Evolutionary conservation across 2,329 filamentous ascomycete genomes (phyloP).

Genomic region (Aspergillus sp.): DNA sequence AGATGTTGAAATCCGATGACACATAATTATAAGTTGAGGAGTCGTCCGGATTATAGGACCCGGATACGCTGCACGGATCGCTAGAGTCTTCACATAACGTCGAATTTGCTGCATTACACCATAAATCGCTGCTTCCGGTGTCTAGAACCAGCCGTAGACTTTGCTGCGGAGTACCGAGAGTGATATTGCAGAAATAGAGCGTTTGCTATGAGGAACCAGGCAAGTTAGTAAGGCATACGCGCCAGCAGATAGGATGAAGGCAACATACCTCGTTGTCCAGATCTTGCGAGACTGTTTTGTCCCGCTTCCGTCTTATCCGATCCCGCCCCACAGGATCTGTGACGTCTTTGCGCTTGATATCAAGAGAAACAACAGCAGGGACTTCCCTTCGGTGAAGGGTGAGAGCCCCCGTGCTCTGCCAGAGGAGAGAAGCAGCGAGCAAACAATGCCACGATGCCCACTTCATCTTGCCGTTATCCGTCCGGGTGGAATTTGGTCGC

Average conservation of each 20-base stretch:
- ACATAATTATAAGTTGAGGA: slow-evolving; percentile 77
- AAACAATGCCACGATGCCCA: slow-evolving; percentile 9
- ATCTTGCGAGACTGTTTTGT: slow-evolving; percentile 41
- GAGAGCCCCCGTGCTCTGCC: slow-evolving; percentile 21
- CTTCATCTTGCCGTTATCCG: not conserved
- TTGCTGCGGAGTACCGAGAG: slow-evolving; percentile 58
- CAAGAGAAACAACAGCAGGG: slow-evolving; percentile 50
- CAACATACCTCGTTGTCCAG: slow-evolving; percentile 54
- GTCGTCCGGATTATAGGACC: slow-evolving; percentile 53
- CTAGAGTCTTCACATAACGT: slow-evolving; percentile 42
- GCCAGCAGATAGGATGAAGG: not conserved
- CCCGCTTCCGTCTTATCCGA: slow-evolving; percentile 42
- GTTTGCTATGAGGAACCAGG: slow-evolving; percentile 40
- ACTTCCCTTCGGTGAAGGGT: slow-evolving; percentile 31
- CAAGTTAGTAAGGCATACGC: not conserved
- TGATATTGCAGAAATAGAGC: slow-evolving; percentile 59
- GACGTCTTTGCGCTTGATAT: slow-evolving; percentile 51
- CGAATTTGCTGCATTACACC: slow-evolving; percentile 57
- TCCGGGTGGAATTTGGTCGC: not conserved
- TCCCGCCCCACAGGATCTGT: slow-evolving; percentile 48
- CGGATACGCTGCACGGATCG: slow-evolving; percentile 47
- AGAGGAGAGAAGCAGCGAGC: slow-evolving; percentile 16
- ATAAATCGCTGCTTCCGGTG: slow-evolving; percentile 63
- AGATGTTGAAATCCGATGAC: slow-evolving; percentile 78
- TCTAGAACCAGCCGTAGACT: slow-evolving; percentile 58